Percentiles rank a stretch among this genome's conserved stretches.
Conservation (phyloP, 192 early-diverging fungal species). For the Piromyces sp. region DNA sequence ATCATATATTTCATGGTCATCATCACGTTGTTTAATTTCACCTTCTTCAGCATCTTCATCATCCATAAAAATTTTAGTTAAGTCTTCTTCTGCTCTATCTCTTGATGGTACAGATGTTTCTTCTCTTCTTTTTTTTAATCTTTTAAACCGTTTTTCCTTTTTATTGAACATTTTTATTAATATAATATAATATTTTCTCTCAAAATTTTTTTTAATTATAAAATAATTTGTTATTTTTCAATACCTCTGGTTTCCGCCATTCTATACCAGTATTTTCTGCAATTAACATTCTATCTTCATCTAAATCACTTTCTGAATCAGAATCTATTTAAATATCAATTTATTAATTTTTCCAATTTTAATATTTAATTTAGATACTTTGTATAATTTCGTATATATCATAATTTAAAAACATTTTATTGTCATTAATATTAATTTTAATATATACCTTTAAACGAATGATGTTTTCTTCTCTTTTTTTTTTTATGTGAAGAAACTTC, state of each 20-base stretch:
- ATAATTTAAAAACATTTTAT: no score
- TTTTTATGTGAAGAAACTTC: not conserved
- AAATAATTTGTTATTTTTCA: constrained; percentile 2
- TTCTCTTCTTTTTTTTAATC: constrained; percentile 24
- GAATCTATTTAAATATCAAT: not conserved
- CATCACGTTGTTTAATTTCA: constrained; percentile 9
- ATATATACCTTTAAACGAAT: not conserved
- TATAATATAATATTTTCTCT: no score
- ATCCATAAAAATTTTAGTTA: constrained; percentile 25
- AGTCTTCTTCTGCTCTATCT: constrained; percentile 28
- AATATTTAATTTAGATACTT: no score
- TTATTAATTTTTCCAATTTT: not conserved
- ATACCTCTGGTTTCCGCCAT: constrained; percentile 21
- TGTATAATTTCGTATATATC: no score
- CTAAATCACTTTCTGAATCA: constrained; percentile 6
- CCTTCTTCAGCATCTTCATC: constrained; percentile 21
- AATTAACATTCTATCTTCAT: constrained; percentile 83
- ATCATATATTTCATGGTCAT: constrained; percentile 11
- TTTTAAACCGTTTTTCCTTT: constrained; percentile 45
- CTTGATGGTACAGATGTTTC: constrained; percentile 1
- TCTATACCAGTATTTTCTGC: constrained; percentile 67
- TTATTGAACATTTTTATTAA: not conserved
- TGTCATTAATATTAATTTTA: no score
- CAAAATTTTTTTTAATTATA: no score
- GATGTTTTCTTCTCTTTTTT: constrained; percentile 45